Percentiles rank a stretch among this genome's conserved stretches.
phyloP scores from a whole-genome alignment of 805 yeast genomes.

The Dipodascopsis tothii region DNA sequence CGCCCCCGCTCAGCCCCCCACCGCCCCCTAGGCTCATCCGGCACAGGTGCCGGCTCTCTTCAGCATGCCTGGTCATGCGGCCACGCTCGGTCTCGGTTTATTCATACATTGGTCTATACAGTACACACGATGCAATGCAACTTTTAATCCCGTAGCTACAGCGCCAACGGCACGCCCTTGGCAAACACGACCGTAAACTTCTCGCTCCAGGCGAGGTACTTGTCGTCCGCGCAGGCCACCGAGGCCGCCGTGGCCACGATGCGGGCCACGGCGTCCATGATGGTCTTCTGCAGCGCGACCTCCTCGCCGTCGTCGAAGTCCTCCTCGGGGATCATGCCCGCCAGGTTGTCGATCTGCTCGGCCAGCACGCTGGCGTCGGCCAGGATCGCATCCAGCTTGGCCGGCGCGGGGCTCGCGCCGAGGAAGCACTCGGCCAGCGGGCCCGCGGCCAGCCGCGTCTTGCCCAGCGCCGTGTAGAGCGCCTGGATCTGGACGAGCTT shows the following conservation, averaged over 20 bases:
- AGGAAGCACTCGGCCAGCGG: background rate
- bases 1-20: no score
- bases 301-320: background rate
- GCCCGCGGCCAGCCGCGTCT: conserved; percentile 8
- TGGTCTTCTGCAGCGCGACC: background rate
- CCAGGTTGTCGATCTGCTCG: conserved; percentile 5
- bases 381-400: background rate
- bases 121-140: background rate
- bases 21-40: no score
- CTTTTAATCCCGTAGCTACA: background rate
- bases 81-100: no score
- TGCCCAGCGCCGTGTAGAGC: conserved; percentile 8
- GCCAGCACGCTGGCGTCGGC: background rate
- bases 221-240: background rate
- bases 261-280: background rate
- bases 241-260: background rate
- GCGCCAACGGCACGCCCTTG: background rate
- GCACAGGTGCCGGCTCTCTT: no score
- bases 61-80: background rate
- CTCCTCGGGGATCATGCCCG: conserved; percentile 1
- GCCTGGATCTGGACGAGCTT: conserved; percentile 7
- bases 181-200: background rate
- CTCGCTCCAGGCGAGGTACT: background rate
- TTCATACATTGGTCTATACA: background rate
- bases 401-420: background rate